Base-by-base conservation (phyloP, 805 yeast genomes). In the Starmera quercuum region DNA sequence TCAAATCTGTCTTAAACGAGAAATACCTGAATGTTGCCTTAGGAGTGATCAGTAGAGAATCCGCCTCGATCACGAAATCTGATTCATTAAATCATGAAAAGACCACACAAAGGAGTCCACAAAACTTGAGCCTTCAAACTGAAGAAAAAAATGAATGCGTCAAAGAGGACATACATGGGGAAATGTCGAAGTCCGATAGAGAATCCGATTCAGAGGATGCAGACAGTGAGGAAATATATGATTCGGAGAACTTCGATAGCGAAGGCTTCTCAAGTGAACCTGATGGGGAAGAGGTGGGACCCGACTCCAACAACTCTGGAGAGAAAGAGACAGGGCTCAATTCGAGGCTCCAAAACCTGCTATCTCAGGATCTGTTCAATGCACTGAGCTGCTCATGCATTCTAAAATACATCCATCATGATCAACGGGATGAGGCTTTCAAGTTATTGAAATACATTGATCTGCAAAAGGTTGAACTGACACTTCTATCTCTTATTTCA, bases 1-100 rank as follows among this genome's bases (percentile, higher is more conserved):
- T 56, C 40, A 49, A 47, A 32, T 46, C 58, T 2, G 33, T 54
- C 22, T 40, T 55, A 22, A 51, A 52, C 32, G 53, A 47, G 26
- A 49, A 49, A 34, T 47, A 49, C 16, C 39, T 51, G 20, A 47
- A 46, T 28, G 6, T 34, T 4, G 47, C 42, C 7, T 33, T 51
- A 26, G 31, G 31, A 19, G 13, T 46, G 7, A 35, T 51, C 10
- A 38, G 36, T 25, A 38, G 43, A 29, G 40, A 41, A 18, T 29
- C 32, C 4, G 32, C 35, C 14, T 34, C 36, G 20, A 30, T 32
- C 10, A 25, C 8, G 4, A 14, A 25, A 10, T 38, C 32, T 20
- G 30, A 35, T 4, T 21, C 28, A 14, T 27, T 35, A 14, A 35
- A 30, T 19, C 22, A 20, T 23, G 20, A 22, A 10, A 13, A 6